A percentile compares a stretch with the other conserved stretches of the same genome.
phyloP scores from a whole-genome alignment of 2,329 filamentous ascomycete genomes.

The Boeremia lycopersici region DNA sequence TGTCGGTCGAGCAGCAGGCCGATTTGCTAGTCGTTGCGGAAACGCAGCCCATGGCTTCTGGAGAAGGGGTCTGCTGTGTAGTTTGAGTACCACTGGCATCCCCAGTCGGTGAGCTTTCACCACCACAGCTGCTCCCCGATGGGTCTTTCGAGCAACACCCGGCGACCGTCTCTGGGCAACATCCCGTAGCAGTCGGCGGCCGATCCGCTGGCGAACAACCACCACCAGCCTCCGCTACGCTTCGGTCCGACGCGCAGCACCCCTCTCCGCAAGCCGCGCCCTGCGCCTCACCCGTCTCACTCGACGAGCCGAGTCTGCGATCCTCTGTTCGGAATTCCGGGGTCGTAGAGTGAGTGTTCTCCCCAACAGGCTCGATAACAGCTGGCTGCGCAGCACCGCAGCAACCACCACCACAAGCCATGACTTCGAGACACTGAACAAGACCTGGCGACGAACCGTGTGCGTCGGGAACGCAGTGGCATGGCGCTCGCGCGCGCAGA shows the following conservation, averaged over 20 bases:
- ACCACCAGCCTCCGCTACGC: background rate
- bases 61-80: background rate
- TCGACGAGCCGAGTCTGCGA: too few species aligned
- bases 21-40: background rate
- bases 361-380: background rate
- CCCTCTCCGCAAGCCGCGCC: too few species aligned
- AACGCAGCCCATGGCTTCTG: background rate
- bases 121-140: background rate
- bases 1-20: background rate
- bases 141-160: background rate
- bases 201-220: background rate
- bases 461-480: too few species aligned
- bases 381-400: background rate
- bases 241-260: too few species aligned
- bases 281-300: too few species aligned
- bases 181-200: too few species aligned
- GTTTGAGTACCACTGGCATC: background rate
- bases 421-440: background rate
- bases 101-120: background rate
- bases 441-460: too few species aligned
- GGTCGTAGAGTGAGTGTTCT: too few species aligned
- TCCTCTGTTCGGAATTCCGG: too few species aligned
- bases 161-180: too few species aligned
- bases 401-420: background rate
- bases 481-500: too few species aligned